Conservation (phyloP, 768 basidiomycete genomes). For the Rhizopogon vesiculosus region DNA sequence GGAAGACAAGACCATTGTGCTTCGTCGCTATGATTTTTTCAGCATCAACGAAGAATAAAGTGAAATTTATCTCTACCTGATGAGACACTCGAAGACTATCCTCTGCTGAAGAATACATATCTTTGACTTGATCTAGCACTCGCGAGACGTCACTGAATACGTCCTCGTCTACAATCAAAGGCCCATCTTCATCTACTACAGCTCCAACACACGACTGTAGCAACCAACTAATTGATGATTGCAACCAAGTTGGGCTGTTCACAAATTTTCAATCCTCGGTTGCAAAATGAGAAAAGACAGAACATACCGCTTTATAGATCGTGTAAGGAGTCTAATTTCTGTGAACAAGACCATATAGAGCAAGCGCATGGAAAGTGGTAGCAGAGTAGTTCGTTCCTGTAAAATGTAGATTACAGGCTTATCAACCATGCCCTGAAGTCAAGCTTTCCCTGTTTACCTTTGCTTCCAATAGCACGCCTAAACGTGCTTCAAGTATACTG, state of each 20-base stretch:
- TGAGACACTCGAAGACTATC: conserved; percentile 38
- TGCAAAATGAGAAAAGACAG: not conserved
- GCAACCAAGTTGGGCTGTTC: conserved; percentile 22
- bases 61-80: conserved; percentile 32
- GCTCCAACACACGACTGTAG: conserved; percentile 15
- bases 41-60: not conserved
- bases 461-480: conserved; percentile 51
- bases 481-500: conserved; percentile 48
- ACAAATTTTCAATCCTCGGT: conserved; percentile 25
- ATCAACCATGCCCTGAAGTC: not conserved
- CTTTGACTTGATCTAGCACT: conserved; percentile 39
- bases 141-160: conserved; percentile 38
- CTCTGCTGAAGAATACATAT: conserved; percentile 47
- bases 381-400: conserved; percentile 48
- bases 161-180: conserved; percentile 32
- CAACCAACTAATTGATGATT: conserved; percentile 25
- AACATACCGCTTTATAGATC: conserved; percentile 59
- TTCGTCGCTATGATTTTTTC: conserved; percentile 32
- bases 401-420: not conserved
- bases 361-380: conserved; percentile 56
- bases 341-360: conserved; percentile 58
- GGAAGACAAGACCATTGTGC: conserved; percentile 35
- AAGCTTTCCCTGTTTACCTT: conserved; percentile 35
- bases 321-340: conserved; percentile 58
- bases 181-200: conserved; percentile 15